Evolutionary conservation across 106 monocot species (phyloP), one percentile per base, ranked within the genome.

Genomic region (Cymbidium sinense): DNA sequence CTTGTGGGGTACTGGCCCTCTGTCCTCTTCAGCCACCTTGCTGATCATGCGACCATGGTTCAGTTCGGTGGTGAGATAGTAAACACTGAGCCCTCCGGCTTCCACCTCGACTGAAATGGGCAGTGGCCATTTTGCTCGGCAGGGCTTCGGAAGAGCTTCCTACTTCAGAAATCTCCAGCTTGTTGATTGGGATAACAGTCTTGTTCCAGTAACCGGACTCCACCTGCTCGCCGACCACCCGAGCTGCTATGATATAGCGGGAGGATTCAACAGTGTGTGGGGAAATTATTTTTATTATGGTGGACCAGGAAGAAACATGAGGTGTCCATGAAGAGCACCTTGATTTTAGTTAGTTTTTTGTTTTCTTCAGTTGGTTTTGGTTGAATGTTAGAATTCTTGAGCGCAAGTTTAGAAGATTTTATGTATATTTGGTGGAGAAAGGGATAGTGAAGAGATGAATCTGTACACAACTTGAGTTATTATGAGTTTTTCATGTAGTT

Each of bases 211-310:
- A 15, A 13, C 77, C 70, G 77, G 83, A 51, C 80, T 98, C 33
- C 81, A 79, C 9, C 86, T 94, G 70, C 77, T 91, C 41, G 91
- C 96, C 4, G 96, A 98, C 76, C 94, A 88, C 65, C 87, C 88
- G 0, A 70, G 74, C 36, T 98, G 96, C 80, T 98, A 98, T 17
- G 90, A 91, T 74, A 86, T 98, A 34, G 76, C 79, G 74, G 89
- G 88, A 25, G 89, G 90, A 34, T 73, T 85, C 55, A 98, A 86
- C 36, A 19, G 73, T 13, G 91, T 75, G 0, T 98, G 96, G 96
- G 96, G 94, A 10, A 92, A 84, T 75, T 98, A 98, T 79, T 94
- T 98, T 79, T 98, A 98, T 73, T 98, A 90, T 71, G 96, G 96
- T 51, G 96, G 96, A 5, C 94, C 96, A 1, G 96, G 96, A 44